A percentile compares a stretch with the other conserved stretches of the same genome.
These are phyloP conservation scores for Solanum piurae DNA, from an alignment of 257 asterid genomes.

Conservation along the genomic window DNA sequence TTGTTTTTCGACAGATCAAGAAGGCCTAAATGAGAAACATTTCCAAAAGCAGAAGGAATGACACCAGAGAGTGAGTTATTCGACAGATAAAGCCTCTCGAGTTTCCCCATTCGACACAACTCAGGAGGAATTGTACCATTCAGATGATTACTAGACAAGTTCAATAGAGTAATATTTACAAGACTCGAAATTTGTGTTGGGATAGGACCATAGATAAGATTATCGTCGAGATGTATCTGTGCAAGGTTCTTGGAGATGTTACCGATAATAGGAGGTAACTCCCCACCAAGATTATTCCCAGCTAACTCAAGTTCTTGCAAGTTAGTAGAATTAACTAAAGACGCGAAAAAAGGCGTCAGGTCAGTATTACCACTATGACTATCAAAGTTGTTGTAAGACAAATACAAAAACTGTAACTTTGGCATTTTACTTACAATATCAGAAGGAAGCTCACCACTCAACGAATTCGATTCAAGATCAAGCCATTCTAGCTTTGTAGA, in stretches of 20 bases:
- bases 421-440: constrained; percentile 31
- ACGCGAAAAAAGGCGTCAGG: constrained; percentile 46
- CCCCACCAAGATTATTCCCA: constrained; percentile 62
- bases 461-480: constrained; percentile 54
- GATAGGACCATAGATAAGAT: constrained; percentile 47
- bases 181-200: constrained; percentile 53
- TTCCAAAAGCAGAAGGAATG: constrained; percentile 47
- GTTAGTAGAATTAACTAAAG: constrained; percentile 39
- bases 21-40: constrained; percentile 62
- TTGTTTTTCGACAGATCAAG: constrained; percentile 66
- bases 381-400: constrained; percentile 51
- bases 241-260: constrained; percentile 38
- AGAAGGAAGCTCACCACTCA: constrained; percentile 57
- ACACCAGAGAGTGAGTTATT: constrained; percentile 46
- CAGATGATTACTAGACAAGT: constrained; percentile 57
- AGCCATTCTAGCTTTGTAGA: constrained; percentile 66
- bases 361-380: constrained; percentile 52
- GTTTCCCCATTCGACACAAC: constrained; percentile 32
- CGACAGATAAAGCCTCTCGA: constrained; percentile 64
- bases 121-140: constrained; percentile 58
- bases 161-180: constrained; percentile 52
- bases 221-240: constrained; percentile 53
- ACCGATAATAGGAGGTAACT: constrained; percentile 61
- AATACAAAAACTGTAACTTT: constrained; percentile 41
- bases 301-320: constrained; percentile 67